Base-by-base conservation (phyloP, 2,329 filamentous ascomycete genomes). In the Calycina herbarum region DNA sequence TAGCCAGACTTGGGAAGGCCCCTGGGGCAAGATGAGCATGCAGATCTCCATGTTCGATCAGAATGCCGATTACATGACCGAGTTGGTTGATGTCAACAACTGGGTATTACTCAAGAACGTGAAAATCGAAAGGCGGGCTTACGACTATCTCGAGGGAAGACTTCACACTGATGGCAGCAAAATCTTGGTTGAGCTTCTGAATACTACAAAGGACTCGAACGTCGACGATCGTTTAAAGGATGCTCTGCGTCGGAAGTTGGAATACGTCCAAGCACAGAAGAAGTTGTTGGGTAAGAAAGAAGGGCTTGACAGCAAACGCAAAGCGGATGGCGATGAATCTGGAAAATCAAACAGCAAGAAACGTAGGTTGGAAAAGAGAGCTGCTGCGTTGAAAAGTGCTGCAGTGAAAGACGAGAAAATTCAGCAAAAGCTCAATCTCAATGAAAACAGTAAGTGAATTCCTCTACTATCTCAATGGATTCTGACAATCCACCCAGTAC, bases 51-150 rank as follows among this genome's bases (percentile, higher is more conserved):
- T 91, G 33, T 96, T 82, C 76, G 86, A 89, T 15, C 85, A 85
- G 0, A 90, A 97, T 75, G 86, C 87, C 1, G 71, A 75, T 1
- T 86, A 80, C 68, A 83, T 89, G n/a, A 82, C 81, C 17, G 73
- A 82, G 0, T 76, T 85, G 6, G 78, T 95, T 31, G 78, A 81
- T 1, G 76, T 79, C n/a, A 85, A 86, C 3, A 80, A 86, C 29
- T 89, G 89, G 81, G 78, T 96, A 1, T 78, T 78, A 3, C 77
- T 97, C 5, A 83, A 81, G 27, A 97, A 97, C 72, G 82, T 96
- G 3, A 89, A 89, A 24, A 82, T 93, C 68, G 92, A 89, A 13
- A 79, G 74, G 59, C 81, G 82, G 58, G 79, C 76, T 31, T 6
- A 24, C 31, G 74, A 76, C 3, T 84, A 85, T 66, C 79, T 97